These are phyloP conservation scores for Oligophagozyma castellii DNA, from an alignment of 1,139 yeast species.

Conservation along the genomic window DNA sequence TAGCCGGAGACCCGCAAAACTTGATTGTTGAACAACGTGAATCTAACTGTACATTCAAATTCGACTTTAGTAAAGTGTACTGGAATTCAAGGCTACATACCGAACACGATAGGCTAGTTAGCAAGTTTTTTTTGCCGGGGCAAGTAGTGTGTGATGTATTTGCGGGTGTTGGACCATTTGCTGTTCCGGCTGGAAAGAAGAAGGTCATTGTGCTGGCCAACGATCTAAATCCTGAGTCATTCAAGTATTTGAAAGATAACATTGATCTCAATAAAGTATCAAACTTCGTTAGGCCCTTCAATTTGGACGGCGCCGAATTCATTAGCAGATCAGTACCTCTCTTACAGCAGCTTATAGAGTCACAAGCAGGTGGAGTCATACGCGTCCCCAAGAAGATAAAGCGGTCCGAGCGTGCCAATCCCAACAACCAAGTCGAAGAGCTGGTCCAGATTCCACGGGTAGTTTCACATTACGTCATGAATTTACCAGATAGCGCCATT, in stretches of 20 bases:
- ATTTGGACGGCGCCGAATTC: slow-evolving; percentile 74
- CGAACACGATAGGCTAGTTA: slow-evolving; percentile 76
- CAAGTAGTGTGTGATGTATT: slow-evolving; percentile 87
- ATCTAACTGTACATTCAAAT: slow-evolving; percentile 70
- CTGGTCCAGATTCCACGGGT: slow-evolving; percentile 40
- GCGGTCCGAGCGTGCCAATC: slow-evolving; percentile 9
- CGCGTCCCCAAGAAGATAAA: slow-evolving; percentile 18
- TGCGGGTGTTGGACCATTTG: slow-evolving; percentile 99
- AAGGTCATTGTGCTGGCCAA: slow-evolving; percentile 73
- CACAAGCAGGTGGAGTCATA: slow-evolving; percentile 19
- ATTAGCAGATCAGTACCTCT: slow-evolving; percentile 47
- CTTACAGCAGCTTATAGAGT: slow-evolving; percentile 24
- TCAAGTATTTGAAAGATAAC: slow-evolving; percentile 52
- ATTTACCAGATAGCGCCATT: slow-evolving; percentile 85
- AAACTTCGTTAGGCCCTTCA: slow-evolving; percentile 46
- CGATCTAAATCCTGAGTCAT: slow-evolving; percentile 85
- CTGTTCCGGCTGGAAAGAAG: slow-evolving; percentile 88
- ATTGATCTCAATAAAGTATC: slow-evolving; percentile 49
- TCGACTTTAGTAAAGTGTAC: slow-evolving; percentile 87
- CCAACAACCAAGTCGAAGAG: slow-evolving; percentile 18
- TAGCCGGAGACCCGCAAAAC: slow-evolving; percentile 56
- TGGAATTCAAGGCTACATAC: slow-evolving; percentile 95
- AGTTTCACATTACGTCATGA: slow-evolving; percentile 77
- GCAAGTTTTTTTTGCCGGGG: slow-evolving; percentile 38
- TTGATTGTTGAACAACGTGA: slow-evolving; percentile 79